Conservation (phyloP, 768 basidiomycete genomes). For the Termitomyces sp. region DNA sequence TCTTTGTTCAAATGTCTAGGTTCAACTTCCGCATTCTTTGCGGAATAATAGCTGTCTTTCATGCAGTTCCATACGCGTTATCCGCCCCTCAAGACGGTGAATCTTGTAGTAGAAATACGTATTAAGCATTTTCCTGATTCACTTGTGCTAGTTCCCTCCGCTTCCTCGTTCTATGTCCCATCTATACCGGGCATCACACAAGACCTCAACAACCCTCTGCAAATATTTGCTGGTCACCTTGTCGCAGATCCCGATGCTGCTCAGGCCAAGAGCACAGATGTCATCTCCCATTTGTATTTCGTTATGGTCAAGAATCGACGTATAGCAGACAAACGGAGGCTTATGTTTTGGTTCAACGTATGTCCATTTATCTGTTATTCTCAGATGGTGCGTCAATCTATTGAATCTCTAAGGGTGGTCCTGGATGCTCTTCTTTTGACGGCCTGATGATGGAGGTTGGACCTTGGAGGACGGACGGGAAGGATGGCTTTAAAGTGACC, state of each 20-base stretch:
- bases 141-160: conserved; percentile 55
- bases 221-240: conserved; percentile 81
- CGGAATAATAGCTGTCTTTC: conserved; percentile 11
- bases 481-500: conserved; percentile 62
- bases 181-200: conserved; percentile 72
- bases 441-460: conserved; percentile 99
- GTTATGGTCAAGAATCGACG: conserved; percentile 85
- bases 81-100: conserved; percentile 37
- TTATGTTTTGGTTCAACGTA: conserved; percentile 98
- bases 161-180: conserved; percentile 80
- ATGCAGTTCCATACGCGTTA: conserved; percentile 2
- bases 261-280: conserved; percentile 45
- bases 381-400: not conserved
- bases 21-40: conserved; percentile 8
- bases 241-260: conserved; percentile 65
- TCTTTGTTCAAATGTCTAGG: conserved; percentile 5
- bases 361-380: conserved; percentile 19
- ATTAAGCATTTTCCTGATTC: not conserved
- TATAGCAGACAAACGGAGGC: conserved; percentile 81
- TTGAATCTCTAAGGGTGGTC: conserved; percentile 64
- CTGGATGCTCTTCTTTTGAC: conserved; percentile 96
- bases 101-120: conserved; percentile 9
- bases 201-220: conserved; percentile 63
- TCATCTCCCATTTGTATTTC: conserved; percentile 81
- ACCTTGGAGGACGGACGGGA: conserved; percentile 76